These are phyloP conservation scores for Hericium alpestre DNA, from an alignment of 768 basidiomycete species.

Conservation along the genomic window DNA sequence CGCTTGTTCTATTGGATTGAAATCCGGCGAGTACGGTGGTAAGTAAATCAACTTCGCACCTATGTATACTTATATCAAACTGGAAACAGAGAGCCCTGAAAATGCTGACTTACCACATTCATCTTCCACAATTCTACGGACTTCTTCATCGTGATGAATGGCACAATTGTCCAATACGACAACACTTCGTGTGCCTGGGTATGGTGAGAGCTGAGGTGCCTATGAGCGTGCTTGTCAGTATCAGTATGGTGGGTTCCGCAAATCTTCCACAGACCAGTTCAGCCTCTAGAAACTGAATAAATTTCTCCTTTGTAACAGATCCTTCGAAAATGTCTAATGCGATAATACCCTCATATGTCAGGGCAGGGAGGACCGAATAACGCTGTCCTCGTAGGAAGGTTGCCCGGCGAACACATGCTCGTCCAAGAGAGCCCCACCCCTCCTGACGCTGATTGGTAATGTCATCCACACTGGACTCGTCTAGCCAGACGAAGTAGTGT, in stretches of 20 bases:
- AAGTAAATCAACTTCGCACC: neutral
- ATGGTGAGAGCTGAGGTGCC: constrained; percentile 24
- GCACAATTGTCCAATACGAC: too few relatives aligned
- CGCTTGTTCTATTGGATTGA: constrained; percentile 27
- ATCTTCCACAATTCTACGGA: too few relatives aligned
- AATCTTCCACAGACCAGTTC: constrained; percentile 13
- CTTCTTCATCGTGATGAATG: too few relatives aligned
- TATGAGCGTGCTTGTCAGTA: too few relatives aligned
- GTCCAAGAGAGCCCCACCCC: too few relatives aligned
- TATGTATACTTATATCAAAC: neutral
- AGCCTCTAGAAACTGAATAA: constrained; percentile 19
- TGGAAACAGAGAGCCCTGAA: neutral
- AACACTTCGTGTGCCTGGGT: constrained; percentile 24
- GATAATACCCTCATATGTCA: constrained; percentile 12
- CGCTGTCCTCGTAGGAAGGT: too few relatives aligned
- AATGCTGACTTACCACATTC: constrained; percentile 7
- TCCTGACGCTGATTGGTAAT: too few relatives aligned
- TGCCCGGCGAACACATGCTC: too few relatives aligned
- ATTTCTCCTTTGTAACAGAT: constrained; percentile 22
- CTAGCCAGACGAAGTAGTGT: too few relatives aligned
- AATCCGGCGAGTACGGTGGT: constrained; percentile 26
- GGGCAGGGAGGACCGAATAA: too few relatives aligned
- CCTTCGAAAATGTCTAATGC: constrained; percentile 18
- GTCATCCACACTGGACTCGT: too few relatives aligned
- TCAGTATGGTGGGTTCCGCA: too few relatives aligned